Evolutionary conservation across 1,139 yeast species (phyloP), one percentile per base, ranked within the genome.

Genomic region (Torulaspora globosa): DNA sequence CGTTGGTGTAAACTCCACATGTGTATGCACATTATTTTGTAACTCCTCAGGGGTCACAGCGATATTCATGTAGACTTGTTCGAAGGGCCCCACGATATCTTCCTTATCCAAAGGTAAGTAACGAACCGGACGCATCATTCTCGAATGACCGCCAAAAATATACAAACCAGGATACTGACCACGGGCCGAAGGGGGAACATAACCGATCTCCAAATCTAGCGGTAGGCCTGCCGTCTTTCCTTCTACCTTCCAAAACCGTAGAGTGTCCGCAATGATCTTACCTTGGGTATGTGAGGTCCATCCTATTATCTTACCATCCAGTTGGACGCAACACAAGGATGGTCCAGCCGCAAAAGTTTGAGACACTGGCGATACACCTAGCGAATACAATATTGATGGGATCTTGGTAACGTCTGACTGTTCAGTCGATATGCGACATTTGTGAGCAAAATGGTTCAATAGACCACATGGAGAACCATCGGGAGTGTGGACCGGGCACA

Each of bases 401-500:
- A 92, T 80, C 34, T 70, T 69, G 7, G 84, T 74, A n/a, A 84
- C 92, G 63, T 89, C 95, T 2, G 83, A 72, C 36, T 81, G 83
- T 39, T 71, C 70, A 8, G 97, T 90, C 5, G 96, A 80, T 52
- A 92, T 84, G 59, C 78, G 76, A 76, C 99, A 92, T 68, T 87
- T 88, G 70, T 92, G 97, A 9, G 98, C 84, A 73, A 92, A 83
- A 74, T 92, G 99, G 70, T 94, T 94, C 60, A 92, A 75, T 66
- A 92, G 75, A 71, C 99, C 99, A 83, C 99, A 92, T 18, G 99
- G 99, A 42, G 97, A 86, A 61, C 99, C 99, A 84, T 92, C 99
- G 2, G 99, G 99, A 12, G 99, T 92, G 70, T 92, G 98, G 14
- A 94, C 98, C 16, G 99, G 98, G 72, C 99, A 94, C 59, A 94